A percentile compares a stretch with the other conserved stretches of the same genome.
Evolutionary conservation across 306 rosid genomes (phyloP).

Genomic region (Purshia tridentata): DNA sequence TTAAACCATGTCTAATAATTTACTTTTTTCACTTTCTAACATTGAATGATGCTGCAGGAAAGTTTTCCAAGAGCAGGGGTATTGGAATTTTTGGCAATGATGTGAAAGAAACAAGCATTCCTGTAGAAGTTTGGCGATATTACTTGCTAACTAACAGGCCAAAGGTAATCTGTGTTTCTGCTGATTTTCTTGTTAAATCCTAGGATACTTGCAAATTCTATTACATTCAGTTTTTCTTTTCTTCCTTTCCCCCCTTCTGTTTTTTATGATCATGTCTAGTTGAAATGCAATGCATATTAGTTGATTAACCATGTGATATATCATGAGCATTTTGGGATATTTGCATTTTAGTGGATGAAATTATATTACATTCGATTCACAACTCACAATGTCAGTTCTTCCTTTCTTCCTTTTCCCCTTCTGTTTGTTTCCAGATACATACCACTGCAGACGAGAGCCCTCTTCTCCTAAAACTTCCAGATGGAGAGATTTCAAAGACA

Average conservation of each 20-base stretch:
- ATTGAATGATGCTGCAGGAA: constrained; percentile 39
- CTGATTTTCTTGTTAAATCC: not conserved
- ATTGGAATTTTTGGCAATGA: constrained; percentile 71
- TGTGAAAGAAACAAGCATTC: constrained; percentile 65
- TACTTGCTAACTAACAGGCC: constrained; percentile 78
- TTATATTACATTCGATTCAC: not conserved
- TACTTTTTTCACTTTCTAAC: not conserved
- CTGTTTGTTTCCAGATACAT: constrained; percentile 56
- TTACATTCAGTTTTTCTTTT: too few species aligned
- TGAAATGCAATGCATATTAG: not conserved
- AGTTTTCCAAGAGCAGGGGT: constrained; percentile 78
- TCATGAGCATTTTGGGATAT: not conserved
- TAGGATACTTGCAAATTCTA: constrained; percentile 13
- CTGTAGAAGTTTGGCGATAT: constrained; percentile 75
- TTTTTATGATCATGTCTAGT: not conserved
- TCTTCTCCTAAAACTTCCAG: constrained; percentile 79
- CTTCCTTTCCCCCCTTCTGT: too few species aligned
- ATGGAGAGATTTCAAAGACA: constrained; percentile 78
- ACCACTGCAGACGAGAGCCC: constrained; percentile 87
- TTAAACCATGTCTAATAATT: not conserved
- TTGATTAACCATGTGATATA: not conserved
- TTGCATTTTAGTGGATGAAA: not conserved
- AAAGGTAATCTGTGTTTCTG: constrained; percentile 44
- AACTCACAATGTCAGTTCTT: constrained; percentile 18
- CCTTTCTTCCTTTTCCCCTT: constrained; percentile 16